Percentiles rank a stretch among this genome's conserved stretches.
Conservation (phyloP, 257 asterid genomes). For the Galeopsis tetrahit region DNA sequence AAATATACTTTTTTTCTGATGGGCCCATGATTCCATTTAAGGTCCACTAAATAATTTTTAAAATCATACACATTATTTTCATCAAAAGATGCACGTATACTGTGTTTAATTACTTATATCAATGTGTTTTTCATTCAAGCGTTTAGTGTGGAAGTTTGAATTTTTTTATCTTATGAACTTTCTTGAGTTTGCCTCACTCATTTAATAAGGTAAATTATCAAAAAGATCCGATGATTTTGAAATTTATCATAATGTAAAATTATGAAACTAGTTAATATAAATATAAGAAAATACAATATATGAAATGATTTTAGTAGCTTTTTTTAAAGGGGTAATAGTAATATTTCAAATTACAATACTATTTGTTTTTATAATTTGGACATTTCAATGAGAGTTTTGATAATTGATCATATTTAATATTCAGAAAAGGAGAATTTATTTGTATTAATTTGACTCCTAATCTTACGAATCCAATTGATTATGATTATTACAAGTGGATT, state of each 20-base stretch:
- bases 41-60: conserved; percentile 30
- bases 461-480: neutral
- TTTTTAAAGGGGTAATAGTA: too few species aligned
- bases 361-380: too few species aligned
- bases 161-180: too few species aligned
- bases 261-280: too few species aligned
- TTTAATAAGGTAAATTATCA: neutral
- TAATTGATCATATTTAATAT: neutral
- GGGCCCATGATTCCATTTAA: conserved; percentile 20
- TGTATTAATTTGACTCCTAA: neutral
- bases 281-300: too few species aligned
- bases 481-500: neutral
- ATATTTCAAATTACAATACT: too few species aligned
- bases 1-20: neutral
- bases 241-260: too few species aligned
- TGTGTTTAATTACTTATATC: neutral
- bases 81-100: neutral
- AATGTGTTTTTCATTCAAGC: neutral
- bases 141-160: too few species aligned
- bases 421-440: neutral
- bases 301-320: too few species aligned
- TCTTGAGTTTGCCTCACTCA: too few species aligned
- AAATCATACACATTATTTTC: conserved; percentile 18
- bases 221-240: neutral
- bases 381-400: neutral